Percentiles rank a stretch among this genome's conserved stretches.
These are phyloP conservation scores for Blastocystis sp. DNA, from an alignment of 352 stramenopile genomes.

Conservation along the genomic window DNA sequence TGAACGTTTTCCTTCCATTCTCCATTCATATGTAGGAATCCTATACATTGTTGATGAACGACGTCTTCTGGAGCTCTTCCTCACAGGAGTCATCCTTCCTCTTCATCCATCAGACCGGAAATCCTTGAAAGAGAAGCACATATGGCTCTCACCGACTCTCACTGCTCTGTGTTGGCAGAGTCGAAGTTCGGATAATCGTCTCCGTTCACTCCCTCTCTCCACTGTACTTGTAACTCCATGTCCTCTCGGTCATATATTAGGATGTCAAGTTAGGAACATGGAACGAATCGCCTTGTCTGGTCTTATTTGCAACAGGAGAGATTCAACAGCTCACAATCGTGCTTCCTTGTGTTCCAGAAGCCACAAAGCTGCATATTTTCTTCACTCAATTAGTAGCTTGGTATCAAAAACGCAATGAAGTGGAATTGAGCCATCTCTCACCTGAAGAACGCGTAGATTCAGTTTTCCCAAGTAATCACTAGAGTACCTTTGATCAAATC, in stretches of 20 bases:
- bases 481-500: background rate
- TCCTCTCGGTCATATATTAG: background rate
- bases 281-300: background rate
- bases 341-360: background rate
- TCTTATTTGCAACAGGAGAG: background rate
- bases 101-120: background rate
- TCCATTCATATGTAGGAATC: background rate
- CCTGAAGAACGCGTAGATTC: background rate
- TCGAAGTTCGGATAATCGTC: background rate
- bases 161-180: background rate
- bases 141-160: slow-evolving; percentile 18
- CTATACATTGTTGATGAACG: background rate
- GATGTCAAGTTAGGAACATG: background rate
- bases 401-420: background rate
- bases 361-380: background rate
- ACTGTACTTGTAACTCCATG: too few species aligned
- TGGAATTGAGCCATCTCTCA: background rate
- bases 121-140: background rate
- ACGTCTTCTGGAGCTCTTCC: background rate
- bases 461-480: background rate
- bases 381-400: background rate
- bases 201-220: background rate
- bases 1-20: background rate
- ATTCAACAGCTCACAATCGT: background rate
- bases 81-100: background rate